Percentiles rank a stretch among this genome's conserved stretches.
These are phyloP conservation scores for Punctularia strigosozonata DNA, from an alignment of 768 basidiomycete genomes.

Conservation along the genomic window DNA sequence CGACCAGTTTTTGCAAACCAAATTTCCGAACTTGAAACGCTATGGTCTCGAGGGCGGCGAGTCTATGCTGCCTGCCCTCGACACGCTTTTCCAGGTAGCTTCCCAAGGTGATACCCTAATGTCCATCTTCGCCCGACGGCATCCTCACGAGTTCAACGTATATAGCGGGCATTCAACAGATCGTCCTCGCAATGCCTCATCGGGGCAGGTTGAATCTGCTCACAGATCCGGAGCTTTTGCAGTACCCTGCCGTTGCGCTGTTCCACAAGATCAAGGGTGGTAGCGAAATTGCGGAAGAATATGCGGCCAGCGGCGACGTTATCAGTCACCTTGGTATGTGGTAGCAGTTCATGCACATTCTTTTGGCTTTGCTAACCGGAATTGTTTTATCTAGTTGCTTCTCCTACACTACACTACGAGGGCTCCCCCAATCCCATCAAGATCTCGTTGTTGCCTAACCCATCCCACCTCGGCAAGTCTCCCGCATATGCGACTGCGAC, in stretches of 20 bases:
- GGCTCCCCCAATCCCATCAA: constrained; percentile 41
- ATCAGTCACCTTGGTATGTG: constrained; percentile 67
- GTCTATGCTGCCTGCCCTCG: constrained; percentile 85
- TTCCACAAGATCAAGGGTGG: constrained; percentile 86
- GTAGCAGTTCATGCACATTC: background rate
- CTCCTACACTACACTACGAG: constrained; percentile 48
- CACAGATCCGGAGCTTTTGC: constrained; percentile 64
- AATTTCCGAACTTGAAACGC: constrained; percentile 82
- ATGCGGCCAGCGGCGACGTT: constrained; percentile 72
- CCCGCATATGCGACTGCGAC: constrained; percentile 6
- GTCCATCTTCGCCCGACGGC: background rate
- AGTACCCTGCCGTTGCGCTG: constrained; percentile 52
- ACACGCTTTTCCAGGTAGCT: constrained; percentile 59
- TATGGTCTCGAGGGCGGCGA: constrained; percentile 90
- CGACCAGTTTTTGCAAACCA: constrained; percentile 75
- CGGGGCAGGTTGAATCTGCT: constrained; percentile 81
- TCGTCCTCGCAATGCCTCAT: constrained; percentile 81
- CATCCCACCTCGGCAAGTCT: constrained; percentile 55
- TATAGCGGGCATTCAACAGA: constrained; percentile 51
- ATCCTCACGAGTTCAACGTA: background rate
- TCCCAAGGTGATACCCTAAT: constrained; percentile 32
- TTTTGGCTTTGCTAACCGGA: background rate
- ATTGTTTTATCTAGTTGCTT: constrained; percentile 33
- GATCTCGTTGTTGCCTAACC: constrained; percentile 71
- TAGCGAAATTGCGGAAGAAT: constrained; percentile 52